These are phyloP conservation scores for Talaromyces amestolkiae DNA, from an alignment of 2,329 filamentous ascomycete species.

Conservation along the genomic window DNA sequence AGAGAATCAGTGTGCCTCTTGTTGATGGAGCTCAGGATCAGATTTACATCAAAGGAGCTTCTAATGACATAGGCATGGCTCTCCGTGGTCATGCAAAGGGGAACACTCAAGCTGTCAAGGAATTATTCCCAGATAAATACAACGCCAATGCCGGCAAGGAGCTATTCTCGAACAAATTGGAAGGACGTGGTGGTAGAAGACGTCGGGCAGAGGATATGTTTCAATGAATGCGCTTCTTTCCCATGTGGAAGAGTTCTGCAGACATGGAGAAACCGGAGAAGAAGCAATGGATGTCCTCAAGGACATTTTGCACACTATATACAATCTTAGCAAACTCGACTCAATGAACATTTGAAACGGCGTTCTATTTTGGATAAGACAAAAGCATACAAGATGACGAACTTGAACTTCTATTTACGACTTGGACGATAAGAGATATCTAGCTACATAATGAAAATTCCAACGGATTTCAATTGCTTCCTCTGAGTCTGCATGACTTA, in stretches of 20 bases:
- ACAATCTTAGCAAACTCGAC: background rate
- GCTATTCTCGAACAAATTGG: slow-evolving; percentile 61
- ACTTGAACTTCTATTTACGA: background rate
- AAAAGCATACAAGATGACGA: background rate
- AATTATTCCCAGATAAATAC: slow-evolving; percentile 66
- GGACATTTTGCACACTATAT: background rate
- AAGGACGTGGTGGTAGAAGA: slow-evolving; percentile 58
- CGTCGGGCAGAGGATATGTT: slow-evolving; percentile 73
- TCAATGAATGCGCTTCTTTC: slow-evolving; percentile 44
- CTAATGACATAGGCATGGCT: slow-evolving; percentile 42
- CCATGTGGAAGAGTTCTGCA: background rate
- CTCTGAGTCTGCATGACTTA: background rate
- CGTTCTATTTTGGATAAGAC: background rate
- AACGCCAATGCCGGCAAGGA: slow-evolving; percentile 64
- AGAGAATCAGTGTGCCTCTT: slow-evolving; percentile 51
- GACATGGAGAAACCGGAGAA: background rate
- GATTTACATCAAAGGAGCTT: slow-evolving; percentile 61
- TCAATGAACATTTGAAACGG: background rate
- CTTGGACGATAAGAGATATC: background rate
- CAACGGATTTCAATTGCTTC: background rate
- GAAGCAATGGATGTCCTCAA: background rate
- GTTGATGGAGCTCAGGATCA: slow-evolving; percentile 43
- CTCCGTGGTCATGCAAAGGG: slow-evolving; percentile 57
- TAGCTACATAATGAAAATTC: background rate
- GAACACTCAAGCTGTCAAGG: slow-evolving; percentile 59